Evolutionary conservation across 345 rosid species (phyloP).

Genomic region (Durio zibethinus): DNA sequence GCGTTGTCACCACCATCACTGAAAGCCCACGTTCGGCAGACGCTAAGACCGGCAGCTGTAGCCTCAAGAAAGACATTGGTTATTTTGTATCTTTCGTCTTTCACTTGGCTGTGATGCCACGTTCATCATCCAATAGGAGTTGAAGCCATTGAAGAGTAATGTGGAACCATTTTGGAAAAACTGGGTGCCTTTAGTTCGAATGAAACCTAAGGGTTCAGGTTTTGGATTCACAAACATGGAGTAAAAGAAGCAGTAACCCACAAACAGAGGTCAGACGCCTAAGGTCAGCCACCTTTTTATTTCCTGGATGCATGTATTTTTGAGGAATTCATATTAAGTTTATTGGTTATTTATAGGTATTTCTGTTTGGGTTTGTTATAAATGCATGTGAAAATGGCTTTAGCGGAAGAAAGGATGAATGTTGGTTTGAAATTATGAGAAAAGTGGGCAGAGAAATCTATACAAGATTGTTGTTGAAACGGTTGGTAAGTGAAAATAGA

Average conservation of each 20-base stretch:
- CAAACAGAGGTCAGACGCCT: background rate
- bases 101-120: conserved; percentile 28
- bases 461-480: too few relatives aligned
- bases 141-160: conserved; percentile 49
- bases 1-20: conserved; percentile 38
- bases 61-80: conserved; percentile 34
- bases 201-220: background rate
- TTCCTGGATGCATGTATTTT: too few relatives aligned
- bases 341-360: too few relatives aligned
- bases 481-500: too few relatives aligned
- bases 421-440: too few relatives aligned
- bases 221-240: background rate
- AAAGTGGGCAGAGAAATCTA: too few relatives aligned
- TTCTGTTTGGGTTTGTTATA: too few relatives aligned
- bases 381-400: too few relatives aligned
- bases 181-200: conserved; percentile 28
- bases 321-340: too few relatives aligned
- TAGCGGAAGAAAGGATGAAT: too few relatives aligned
- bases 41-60: conserved; percentile 31
- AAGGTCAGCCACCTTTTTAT: background rate
- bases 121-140: conserved; percentile 50
- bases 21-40: conserved; percentile 53
- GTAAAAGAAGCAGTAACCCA: background rate
- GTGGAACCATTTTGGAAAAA: conserved; percentile 34
- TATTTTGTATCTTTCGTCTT: conserved; percentile 30